A percentile compares a stretch with the other conserved stretches of the same genome.
Conservation (phyloP, 2,329 filamentous ascomycete genomes). For the Aphanocladium album region DNA sequence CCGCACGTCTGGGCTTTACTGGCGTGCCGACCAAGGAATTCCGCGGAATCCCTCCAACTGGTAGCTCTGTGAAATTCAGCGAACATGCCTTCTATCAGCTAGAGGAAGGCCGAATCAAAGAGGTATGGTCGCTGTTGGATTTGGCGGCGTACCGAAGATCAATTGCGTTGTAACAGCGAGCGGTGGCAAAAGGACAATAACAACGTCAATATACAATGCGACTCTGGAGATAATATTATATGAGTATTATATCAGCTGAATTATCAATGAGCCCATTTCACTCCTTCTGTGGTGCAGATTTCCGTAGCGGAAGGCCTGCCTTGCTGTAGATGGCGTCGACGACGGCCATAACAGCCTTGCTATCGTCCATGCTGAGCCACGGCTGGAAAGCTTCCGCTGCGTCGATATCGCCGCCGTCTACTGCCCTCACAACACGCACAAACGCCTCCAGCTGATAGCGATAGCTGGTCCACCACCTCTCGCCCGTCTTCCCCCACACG, state of each 20-base stretch:
- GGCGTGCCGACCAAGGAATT: slow-evolving; percentile 25
- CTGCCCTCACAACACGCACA: neutral
- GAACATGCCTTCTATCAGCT: slow-evolving; percentile 33
- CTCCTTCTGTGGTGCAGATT: neutral
- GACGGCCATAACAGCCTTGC: neutral
- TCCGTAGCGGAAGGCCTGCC: neutral
- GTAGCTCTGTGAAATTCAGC: slow-evolving; percentile 23
- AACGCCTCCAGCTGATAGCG: slow-evolving; percentile 8
- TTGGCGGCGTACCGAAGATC: slow-evolving; percentile 20
- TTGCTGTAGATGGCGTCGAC: slow-evolving; percentile 9
- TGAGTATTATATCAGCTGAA: neutral
- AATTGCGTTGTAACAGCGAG: neutral
- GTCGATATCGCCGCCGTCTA: neutral
- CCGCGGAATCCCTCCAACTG: slow-evolving; percentile 25
- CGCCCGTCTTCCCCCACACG: slow-evolving; percentile 1
- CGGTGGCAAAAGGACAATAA: neutral
- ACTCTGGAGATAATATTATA: neutral
- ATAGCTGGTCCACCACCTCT: slow-evolving; percentile 8
- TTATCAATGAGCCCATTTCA: neutral
- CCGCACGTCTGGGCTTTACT: slow-evolving; percentile 25
- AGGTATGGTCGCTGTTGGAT: slow-evolving; percentile 31
- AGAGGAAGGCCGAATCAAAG: slow-evolving; percentile 26
- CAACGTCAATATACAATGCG: neutral
- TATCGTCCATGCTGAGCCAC: slow-evolving; percentile 6
- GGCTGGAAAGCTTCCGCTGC: neutral